Percentiles rank a stretch among this genome's conserved stretches.
Conservation (phyloP, 441 rosid genomes). For the Geranium incanum region DNA sequence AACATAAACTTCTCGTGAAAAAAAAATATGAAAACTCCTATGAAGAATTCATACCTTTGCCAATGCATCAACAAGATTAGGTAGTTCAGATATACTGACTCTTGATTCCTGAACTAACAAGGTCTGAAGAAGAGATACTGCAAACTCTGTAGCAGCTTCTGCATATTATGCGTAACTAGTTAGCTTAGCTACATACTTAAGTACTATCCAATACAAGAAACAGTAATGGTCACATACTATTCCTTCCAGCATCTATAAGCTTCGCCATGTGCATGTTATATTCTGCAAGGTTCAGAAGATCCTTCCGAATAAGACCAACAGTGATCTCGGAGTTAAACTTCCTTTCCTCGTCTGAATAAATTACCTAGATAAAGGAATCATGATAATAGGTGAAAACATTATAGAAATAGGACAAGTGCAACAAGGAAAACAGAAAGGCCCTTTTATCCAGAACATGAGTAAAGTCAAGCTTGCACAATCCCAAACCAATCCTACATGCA, state of each 20-base stretch:
- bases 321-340: slow-evolving; percentile 29
- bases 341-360: slow-evolving; percentile 30
- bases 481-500: background rate
- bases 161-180: slow-evolving; percentile 17
- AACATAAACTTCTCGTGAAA: background rate
- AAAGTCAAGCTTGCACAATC: background rate
- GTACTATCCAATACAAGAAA: slow-evolving; percentile 5
- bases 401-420: background rate
- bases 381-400: background rate
- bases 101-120: slow-evolving; percentile 27
- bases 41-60: slow-evolving; percentile 20
- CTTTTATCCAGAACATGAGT: background rate
- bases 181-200: background rate
- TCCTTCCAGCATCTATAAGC: slow-evolving; percentile 32
- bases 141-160: slow-evolving; percentile 31
- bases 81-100: slow-evolving; percentile 25
- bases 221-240: slow-evolving; percentile 20
- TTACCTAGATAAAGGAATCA: slow-evolving; percentile 15
- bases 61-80: slow-evolving; percentile 28
- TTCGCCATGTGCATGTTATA: slow-evolving; percentile 30
- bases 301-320: slow-evolving; percentile 26
- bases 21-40: background rate
- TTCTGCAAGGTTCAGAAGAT: slow-evolving; percentile 28
- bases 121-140: slow-evolving; percentile 29
- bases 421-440: background rate